These are phyloP conservation scores for Agaricales sp. DNA, from an alignment of 1,284 basidiomycete genomes.

Conservation along the genomic window DNA sequence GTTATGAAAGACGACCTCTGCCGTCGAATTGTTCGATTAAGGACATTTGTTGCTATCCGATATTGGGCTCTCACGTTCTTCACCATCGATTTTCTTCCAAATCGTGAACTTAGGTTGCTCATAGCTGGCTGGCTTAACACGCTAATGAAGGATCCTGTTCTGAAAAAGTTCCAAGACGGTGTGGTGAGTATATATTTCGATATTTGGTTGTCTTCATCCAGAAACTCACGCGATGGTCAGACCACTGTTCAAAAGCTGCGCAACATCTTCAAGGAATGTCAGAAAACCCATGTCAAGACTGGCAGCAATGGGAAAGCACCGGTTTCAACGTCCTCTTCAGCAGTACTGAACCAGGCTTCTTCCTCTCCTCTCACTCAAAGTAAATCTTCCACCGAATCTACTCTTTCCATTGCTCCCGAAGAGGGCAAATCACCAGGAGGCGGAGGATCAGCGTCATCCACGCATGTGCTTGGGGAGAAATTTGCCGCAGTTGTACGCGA, in stretches of 20 bases:
- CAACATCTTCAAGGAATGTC: conserved; percentile 73
- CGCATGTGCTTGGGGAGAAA: conserved; percentile 44
- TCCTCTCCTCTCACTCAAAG: neutral
- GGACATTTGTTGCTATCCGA: conserved; percentile 79
- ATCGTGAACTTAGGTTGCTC: conserved; percentile 59
- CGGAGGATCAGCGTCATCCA: neutral
- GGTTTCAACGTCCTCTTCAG: conserved; percentile 7
- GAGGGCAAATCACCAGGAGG: conserved; percentile 17
- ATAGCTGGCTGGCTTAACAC: conserved; percentile 74
- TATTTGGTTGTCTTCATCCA: conserved; percentile 2
- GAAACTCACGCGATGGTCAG: conserved; percentile 23
- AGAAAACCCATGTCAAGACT: conserved; percentile 47
- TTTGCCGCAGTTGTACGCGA: conserved; percentile 42
- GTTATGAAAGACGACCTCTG: neutral
- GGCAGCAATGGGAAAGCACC: conserved; percentile 19
- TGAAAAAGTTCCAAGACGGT: conserved; percentile 56
- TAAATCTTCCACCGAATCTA: conserved; percentile 1
- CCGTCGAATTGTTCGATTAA: conserved; percentile 67
- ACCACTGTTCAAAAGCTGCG: conserved; percentile 71
- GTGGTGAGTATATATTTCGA: conserved; percentile 36
- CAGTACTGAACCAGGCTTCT: conserved; percentile 9
- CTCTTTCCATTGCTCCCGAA: conserved; percentile 8
- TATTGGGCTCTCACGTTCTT: conserved; percentile 87
- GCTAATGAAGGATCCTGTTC: conserved; percentile 55
- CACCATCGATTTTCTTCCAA: conserved; percentile 75